Conservation (phyloP, 192 early-diverging fungal genomes). For the Coemansia sp. region DNA sequence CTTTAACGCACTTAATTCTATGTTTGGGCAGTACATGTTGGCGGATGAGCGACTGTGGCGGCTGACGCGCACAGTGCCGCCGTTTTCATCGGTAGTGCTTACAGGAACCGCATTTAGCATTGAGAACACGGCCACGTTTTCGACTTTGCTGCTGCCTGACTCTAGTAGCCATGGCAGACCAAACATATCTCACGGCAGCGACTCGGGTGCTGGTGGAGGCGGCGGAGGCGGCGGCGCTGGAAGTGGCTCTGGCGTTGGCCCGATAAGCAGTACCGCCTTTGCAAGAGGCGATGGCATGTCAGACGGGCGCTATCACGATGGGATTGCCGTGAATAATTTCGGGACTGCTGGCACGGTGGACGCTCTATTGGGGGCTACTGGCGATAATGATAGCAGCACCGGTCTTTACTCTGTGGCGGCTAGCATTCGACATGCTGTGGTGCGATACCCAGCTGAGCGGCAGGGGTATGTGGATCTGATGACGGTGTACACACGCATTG, state of each 20-base stretch:
- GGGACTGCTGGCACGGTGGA: neutral
- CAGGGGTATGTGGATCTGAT: conserved; percentile 48
- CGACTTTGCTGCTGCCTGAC: neutral
- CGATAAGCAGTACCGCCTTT: neutral
- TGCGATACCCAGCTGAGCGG: conserved; percentile 27
- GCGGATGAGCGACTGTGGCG: conserved; percentile 48
- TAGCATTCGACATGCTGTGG: conserved; percentile 19
- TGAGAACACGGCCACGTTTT: conserved; percentile 26
- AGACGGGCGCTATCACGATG: neutral
- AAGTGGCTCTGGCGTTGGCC: neutral
- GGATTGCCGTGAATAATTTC: neutral
- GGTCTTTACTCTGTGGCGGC: conserved; percentile 3
- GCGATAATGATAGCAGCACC: neutral
- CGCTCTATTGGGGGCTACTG: neutral
- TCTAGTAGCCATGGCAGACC: neutral
- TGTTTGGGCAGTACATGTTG: conserved; percentile 38
- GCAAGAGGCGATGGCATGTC: neutral
- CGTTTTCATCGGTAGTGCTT: conserved; percentile 39
- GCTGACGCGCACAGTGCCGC: conserved; percentile 31
- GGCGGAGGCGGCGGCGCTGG: neutral
- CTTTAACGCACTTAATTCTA: conserved; percentile 36
- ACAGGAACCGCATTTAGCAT: conserved; percentile 29
- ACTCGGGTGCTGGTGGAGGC: neutral
- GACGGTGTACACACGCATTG: conserved; percentile 22
- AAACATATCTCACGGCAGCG: neutral